These are phyloP conservation scores for Lachnellula suecica DNA, from an alignment of 2,329 filamentous ascomycete genomes.

Conservation along the genomic window DNA sequence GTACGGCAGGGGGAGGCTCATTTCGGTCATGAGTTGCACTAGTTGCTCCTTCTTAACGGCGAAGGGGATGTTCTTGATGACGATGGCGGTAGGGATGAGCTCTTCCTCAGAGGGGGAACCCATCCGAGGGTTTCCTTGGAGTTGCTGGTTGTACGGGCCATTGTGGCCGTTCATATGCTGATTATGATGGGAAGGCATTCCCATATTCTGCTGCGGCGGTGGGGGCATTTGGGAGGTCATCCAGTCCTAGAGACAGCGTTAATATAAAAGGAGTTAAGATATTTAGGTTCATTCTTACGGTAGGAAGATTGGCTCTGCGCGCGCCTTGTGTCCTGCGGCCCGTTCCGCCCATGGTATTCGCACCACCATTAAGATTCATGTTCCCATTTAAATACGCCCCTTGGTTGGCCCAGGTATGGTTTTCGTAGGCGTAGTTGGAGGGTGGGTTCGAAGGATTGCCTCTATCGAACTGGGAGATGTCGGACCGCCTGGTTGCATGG, in stretches of 20 bases:
- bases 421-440: constrained; percentile 68
- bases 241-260: constrained; percentile 51
- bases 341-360: constrained; percentile 63
- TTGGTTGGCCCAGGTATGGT: constrained; percentile 78
- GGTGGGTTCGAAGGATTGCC: constrained; percentile 30
- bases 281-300: constrained; percentile 55
- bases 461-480: constrained; percentile 32
- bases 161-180: constrained; percentile 38
- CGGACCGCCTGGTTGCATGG: constrained; percentile 50
- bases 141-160: constrained; percentile 27
- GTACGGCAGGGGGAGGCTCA: constrained; percentile 91
- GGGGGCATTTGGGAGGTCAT: constrained; percentile 55
- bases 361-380: constrained; percentile 62
- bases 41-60: constrained; percentile 97
- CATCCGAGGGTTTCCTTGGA: constrained; percentile 17
- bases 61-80: constrained; percentile 99
- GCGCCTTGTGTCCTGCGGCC: constrained; percentile 50
- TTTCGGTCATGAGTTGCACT: constrained; percentile 88
- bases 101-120: constrained; percentile 56
- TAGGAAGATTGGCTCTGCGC: constrained; percentile 63
- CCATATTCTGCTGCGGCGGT: constrained; percentile 43
- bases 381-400: constrained; percentile 49
- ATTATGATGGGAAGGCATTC: constrained; percentile 29
- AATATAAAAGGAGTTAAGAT: constrained; percentile 19
- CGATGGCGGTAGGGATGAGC: constrained; percentile 95